Evolutionary conservation across 768 basidiomycete genomes (phyloP).

Genomic region (Auriscalpium vulgare): DNA sequence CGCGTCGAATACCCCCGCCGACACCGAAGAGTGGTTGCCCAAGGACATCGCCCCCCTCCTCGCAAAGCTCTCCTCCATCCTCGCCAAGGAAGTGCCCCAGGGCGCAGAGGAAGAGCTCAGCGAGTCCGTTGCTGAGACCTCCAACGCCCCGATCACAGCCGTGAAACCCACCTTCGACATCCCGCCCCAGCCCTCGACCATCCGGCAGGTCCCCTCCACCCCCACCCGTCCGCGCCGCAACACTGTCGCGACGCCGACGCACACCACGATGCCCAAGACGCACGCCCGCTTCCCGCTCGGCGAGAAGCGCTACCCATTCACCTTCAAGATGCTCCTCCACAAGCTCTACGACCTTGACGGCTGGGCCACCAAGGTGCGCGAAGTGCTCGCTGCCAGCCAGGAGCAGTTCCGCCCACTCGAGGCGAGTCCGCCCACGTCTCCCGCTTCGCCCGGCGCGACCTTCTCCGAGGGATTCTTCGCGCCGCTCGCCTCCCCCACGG

Average conservation of each 20-base stretch:
- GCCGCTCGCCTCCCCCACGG: background rate
- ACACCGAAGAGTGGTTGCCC: constrained; percentile 6
- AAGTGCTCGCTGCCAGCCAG: constrained; percentile 13
- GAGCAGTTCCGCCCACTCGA: constrained; percentile 12
- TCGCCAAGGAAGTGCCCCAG: constrained; percentile 6
- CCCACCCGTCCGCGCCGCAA: constrained; percentile 10
- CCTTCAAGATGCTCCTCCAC: constrained; percentile 15
- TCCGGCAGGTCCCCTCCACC: background rate
- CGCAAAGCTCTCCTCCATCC: constrained; percentile 9
- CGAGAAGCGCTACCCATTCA: constrained; percentile 14
- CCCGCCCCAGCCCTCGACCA: background rate
- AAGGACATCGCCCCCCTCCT: constrained; percentile 15
- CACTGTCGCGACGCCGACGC: constrained; percentile 3
- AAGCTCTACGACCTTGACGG: constrained; percentile 16
- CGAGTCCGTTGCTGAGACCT: constrained; percentile 1
- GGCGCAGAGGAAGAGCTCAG: background rate
- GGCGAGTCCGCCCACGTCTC: background rate
- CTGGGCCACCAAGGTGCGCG: constrained; percentile 14
- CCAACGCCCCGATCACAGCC: constrained; percentile 7
- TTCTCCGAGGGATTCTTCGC: constrained; percentile 4
- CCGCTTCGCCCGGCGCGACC: background rate
- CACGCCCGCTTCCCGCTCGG: constrained; percentile 8
- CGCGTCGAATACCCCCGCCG: background rate
- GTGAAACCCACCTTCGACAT: background rate
- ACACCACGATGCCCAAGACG: background rate